Conservation (phyloP, 2,329 filamentous ascomycete genomes). For the Harringtonia aguacate region DNA sequence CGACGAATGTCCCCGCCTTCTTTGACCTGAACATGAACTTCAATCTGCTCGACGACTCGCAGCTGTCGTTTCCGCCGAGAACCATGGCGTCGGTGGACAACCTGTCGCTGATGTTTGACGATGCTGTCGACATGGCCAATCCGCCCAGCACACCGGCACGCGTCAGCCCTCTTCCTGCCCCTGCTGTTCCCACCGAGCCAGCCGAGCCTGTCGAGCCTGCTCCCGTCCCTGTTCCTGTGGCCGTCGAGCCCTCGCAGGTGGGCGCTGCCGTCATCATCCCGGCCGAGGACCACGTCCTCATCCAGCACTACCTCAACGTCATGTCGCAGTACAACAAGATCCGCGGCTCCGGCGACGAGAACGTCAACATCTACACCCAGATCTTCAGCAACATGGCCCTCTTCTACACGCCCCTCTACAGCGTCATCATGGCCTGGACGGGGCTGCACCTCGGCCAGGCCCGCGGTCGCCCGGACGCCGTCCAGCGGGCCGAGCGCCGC, state of each 20-base stretch:
- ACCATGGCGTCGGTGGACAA: too few relatives aligned
- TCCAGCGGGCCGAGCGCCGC: neutral
- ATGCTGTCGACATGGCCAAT: neutral
- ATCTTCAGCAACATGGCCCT: conserved; percentile 6
- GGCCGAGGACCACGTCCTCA: neutral
- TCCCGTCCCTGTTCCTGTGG: too few relatives aligned
- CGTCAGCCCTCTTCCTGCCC: too few relatives aligned
- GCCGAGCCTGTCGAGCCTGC: neutral
- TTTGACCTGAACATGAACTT: conserved; percentile 7
- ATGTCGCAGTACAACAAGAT: conserved; percentile 5
- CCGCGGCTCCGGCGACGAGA: conserved; percentile 3
- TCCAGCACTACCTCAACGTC: conserved; percentile 5
- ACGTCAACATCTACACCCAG: conserved; percentile 6
- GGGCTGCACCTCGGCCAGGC: conserved; percentile 4
- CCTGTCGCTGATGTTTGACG: too few relatives aligned
- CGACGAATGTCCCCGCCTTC: neutral
- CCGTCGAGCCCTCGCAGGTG: too few relatives aligned
- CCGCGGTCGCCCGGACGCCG: neutral
- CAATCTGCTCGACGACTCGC: conserved; percentile 1
- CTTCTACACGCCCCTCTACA: conserved; percentile 4
- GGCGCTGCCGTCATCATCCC: neutral
- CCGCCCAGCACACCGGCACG: too few relatives aligned
- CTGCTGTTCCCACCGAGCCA: too few relatives aligned
- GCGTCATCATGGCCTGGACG: conserved; percentile 5
- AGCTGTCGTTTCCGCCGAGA: too few relatives aligned